These are phyloP conservation scores for Irpex sp. DNA, from an alignment of 1,284 basidiomycete species.

Conservation along the genomic window DNA sequence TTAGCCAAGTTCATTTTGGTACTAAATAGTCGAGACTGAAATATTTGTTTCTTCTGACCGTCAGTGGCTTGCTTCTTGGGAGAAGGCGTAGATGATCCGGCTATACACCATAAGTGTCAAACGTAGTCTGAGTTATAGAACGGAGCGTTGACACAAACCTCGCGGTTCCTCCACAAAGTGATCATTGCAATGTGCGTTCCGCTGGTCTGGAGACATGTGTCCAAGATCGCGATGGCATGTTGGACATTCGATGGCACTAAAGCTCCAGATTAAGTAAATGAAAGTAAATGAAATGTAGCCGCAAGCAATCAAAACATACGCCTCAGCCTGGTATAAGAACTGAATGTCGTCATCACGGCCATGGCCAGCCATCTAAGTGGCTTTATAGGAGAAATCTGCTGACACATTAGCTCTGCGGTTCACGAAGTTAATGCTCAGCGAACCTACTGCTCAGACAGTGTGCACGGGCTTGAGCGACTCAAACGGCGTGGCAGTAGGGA, in stretches of 20 bases:
- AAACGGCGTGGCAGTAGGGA: too few relatives aligned
- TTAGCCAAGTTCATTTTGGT: conserved; percentile 2
- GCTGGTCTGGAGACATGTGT: conserved; percentile 28
- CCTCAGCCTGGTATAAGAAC: conserved; percentile 7
- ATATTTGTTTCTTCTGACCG: not conserved
- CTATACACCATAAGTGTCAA: not conserved
- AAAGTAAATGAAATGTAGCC: not conserved
- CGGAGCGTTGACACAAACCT: conserved; percentile 6
- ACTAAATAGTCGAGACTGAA: conserved; percentile 3
- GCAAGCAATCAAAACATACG: not conserved
- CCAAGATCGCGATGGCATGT: conserved; percentile 42
- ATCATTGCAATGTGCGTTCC: conserved; percentile 43
- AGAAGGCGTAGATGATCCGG: conserved; percentile 2
- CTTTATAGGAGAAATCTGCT: too few relatives aligned
- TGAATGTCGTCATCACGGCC: conserved; percentile 10
- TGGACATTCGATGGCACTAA: conserved; percentile 33
- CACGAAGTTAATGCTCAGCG: too few relatives aligned
- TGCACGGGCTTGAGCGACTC: too few relatives aligned
- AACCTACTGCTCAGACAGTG: too few relatives aligned
- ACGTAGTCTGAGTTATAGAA: not conserved
- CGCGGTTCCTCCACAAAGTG: conserved; percentile 31
- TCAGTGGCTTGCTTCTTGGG: not conserved
- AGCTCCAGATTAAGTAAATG: not conserved
- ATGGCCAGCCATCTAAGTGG: not conserved
- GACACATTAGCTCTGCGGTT: too few relatives aligned